phyloP scores from a whole-genome alignment of 2,329 filamentous ascomycete genomes.

The Sclerotiophoma versabilis region DNA sequence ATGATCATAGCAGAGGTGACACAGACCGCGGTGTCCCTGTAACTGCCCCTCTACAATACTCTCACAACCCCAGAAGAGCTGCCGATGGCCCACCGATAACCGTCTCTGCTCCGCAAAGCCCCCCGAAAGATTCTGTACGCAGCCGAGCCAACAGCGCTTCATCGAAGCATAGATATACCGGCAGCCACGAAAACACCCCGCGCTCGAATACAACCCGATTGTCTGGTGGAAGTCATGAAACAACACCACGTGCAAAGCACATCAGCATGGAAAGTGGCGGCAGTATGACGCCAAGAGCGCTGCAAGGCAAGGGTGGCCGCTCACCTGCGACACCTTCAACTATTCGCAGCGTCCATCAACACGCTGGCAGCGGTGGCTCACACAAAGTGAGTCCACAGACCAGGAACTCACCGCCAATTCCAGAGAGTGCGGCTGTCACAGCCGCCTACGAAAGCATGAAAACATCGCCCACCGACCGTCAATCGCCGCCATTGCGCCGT shows the following conservation, averaged over 20 bases:
- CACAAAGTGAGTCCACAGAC: conserved; percentile 35
- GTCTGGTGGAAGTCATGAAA: conserved; percentile 38
- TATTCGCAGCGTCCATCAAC: conserved; percentile 38
- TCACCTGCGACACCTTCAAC: conserved; percentile 45
- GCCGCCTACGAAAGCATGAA: conserved; percentile 37
- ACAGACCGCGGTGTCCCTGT: conserved; percentile 20
- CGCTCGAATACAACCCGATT: conserved; percentile 34
- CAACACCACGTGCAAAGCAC: conserved; percentile 42
- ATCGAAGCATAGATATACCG: conserved; percentile 28
- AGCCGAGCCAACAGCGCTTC: conserved; percentile 41
- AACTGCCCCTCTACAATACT: conserved; percentile 27
- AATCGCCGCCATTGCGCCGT: conserved; percentile 39
- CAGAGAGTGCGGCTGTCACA: conserved; percentile 40
- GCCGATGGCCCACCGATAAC: conserved; percentile 37
- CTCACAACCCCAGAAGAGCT: conserved; percentile 32
- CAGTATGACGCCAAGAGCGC: conserved; percentile 42
- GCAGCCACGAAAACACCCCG: conserved; percentile 38
- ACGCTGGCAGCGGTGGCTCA: conserved; percentile 38
- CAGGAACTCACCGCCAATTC: conserved; percentile 34
- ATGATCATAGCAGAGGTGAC: conserved; percentile 10
- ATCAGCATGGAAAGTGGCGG: conserved; percentile 41
- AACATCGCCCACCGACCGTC: conserved; percentile 38
- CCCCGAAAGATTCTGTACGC: conserved; percentile 26
- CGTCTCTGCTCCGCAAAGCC: conserved; percentile 27
- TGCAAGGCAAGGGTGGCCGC: conserved; percentile 37